Percentiles rank a stretch among this genome's conserved stretches.
Conservation (phyloP, 1,139 yeast genomes). For the Sporopachydermia cereana region DNA sequence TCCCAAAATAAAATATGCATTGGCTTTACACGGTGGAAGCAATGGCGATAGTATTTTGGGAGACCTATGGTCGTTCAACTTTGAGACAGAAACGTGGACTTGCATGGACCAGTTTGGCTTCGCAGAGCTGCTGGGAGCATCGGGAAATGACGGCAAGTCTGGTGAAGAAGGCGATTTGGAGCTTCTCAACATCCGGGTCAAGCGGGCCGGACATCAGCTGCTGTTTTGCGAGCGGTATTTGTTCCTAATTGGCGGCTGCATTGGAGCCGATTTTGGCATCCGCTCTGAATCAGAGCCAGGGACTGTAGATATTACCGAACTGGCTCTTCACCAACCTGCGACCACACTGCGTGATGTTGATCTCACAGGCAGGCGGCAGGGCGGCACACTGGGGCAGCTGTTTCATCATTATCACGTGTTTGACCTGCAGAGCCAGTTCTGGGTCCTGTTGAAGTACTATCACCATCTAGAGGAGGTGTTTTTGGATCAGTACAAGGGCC, state of each 20-base stretch:
- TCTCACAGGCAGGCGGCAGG: not conserved
- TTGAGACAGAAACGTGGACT: slow-evolving; percentile 4
- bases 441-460: slow-evolving; percentile 1
- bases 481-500: not conserved
- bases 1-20: not conserved
- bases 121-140: not conserved
- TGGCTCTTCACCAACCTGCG: not conserved
- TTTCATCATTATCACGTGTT: slow-evolving; percentile 4
- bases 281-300: not conserved
- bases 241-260: not conserved
- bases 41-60: not conserved
- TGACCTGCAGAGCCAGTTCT: slow-evolving; percentile 5
- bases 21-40: not conserved
- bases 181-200: not conserved
- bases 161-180: not conserved
- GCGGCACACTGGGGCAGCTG: not conserved
- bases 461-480: slow-evolving; percentile 4
- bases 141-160: not conserved
- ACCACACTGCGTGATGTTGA: not conserved
- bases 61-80: slow-evolving; percentile 4
- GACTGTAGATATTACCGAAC: not conserved
- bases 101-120: slow-evolving; percentile 2
- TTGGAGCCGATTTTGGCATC: not conserved
- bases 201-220: slow-evolving; percentile 5
- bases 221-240: not conserved